Evolutionary conservation across 148 eudicot species (phyloP).

Genomic region (Vaccinium corymbosum): DNA sequence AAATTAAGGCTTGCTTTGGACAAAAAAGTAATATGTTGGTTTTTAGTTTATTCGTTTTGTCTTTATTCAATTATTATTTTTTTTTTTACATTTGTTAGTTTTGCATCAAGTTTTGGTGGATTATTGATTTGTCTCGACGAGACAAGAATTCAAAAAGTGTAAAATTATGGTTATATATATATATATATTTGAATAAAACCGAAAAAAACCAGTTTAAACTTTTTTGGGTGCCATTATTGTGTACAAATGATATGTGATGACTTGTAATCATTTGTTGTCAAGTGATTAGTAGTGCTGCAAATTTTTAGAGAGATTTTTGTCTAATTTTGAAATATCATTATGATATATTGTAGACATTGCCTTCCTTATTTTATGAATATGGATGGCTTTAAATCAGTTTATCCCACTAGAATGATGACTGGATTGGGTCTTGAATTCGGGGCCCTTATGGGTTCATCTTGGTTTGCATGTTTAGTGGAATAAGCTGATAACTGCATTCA

Average conservation of each 20-base stretch:
- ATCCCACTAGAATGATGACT: background rate
- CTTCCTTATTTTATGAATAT: slow-evolving; percentile 8
- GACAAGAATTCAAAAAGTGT: too few relatives aligned
- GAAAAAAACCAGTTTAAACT: too few relatives aligned
- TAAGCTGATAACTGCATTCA: background rate
- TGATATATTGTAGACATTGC: background rate
- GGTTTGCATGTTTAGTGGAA: background rate
- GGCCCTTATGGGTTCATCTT: background rate
- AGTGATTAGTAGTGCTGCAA: slow-evolving; percentile 3
- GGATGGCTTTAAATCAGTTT: slow-evolving; percentile 15
- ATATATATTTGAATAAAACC: too few relatives aligned
- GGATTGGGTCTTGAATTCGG: background rate
- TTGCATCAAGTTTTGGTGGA: too few relatives aligned
- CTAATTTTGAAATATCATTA: slow-evolving; percentile 3
- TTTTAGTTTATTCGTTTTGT: too few relatives aligned
- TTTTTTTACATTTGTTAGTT: too few relatives aligned
- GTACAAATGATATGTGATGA: slow-evolving; percentile 6
- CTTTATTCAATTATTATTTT: too few relatives aligned
- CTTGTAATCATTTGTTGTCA: slow-evolving; percentile 18
- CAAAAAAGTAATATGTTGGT: too few relatives aligned
- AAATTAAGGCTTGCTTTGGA: too few relatives aligned
- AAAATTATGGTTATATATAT: too few relatives aligned
- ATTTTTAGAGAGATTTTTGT: background rate
- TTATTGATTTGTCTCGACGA: too few relatives aligned
- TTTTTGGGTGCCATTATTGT: background rate